These are phyloP conservation scores for Cyberlindnera petersonii DNA, from an alignment of 805 yeast genomes.

Conservation along the genomic window DNA sequence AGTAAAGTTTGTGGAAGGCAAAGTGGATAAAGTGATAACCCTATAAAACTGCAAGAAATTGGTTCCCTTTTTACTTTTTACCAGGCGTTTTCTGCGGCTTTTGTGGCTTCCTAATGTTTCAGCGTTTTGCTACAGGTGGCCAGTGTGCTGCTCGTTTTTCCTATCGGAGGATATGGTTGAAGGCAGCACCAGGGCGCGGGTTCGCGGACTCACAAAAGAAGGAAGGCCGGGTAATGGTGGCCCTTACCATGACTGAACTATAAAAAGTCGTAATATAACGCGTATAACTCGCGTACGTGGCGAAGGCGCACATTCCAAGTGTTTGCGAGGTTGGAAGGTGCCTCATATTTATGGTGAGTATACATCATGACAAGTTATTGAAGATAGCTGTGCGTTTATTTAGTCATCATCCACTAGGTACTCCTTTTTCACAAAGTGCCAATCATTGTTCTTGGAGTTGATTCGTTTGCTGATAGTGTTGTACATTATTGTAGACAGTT, in stretches of 20 bases:
- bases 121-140: no score
- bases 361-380: no score
- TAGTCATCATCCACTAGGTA: constrained; percentile 9
- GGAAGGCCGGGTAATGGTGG: no score
- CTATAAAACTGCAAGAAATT: no score
- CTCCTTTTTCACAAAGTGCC: constrained; percentile 26
- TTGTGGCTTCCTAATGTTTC: no score
- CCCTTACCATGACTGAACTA: no score
- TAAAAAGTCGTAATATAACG: no score
- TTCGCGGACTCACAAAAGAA: neutral
- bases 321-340: neutral
- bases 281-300: no score
- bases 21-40: no score
- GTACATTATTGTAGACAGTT: constrained; percentile 2
- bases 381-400: no score
- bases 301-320: neutral
- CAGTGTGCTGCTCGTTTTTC: constrained; percentile 8
- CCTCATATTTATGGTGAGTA: neutral
- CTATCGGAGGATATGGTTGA: neutral
- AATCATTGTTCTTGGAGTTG: constrained; percentile 22
- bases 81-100: no score
- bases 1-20: neutral
- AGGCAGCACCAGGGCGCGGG: constrained; percentile 2
- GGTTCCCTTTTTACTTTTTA: no score
- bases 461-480: constrained; percentile 8